Evolutionary conservation across 2,329 filamentous ascomycete species (phyloP).

Genomic region (Lasiodiplodia gonubiensis): DNA sequence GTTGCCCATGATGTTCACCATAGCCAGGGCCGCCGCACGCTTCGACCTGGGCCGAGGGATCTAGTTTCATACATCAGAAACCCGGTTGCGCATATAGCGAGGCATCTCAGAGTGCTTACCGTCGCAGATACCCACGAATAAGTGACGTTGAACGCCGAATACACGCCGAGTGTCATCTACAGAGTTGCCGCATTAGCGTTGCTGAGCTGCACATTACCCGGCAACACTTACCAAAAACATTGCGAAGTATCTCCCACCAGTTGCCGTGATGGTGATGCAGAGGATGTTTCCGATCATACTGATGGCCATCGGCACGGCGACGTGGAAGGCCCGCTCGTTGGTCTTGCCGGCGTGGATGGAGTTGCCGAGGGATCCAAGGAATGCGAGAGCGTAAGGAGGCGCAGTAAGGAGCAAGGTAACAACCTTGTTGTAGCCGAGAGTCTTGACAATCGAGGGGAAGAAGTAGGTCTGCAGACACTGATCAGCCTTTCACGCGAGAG

Average conservation of each 20-base stretch:
- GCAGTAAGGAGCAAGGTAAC: slow-evolving; percentile 36
- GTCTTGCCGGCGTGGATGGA: slow-evolving; percentile 52
- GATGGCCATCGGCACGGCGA: slow-evolving; percentile 55
- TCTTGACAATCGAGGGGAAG: slow-evolving; percentile 59
- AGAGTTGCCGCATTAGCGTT: background rate
- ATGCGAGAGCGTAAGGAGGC: slow-evolving; percentile 65
- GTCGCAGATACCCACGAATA: slow-evolving; percentile 43
- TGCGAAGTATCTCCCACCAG: slow-evolving; percentile 44
- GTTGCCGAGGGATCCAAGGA: slow-evolving; percentile 56
- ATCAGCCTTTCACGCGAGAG: slow-evolving; percentile 39
- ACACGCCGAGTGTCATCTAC: slow-evolving; percentile 28
- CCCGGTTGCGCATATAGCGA: slow-evolving; percentile 33
- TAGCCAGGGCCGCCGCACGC: slow-evolving; percentile 28
- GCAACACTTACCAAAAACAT: slow-evolving; percentile 31
- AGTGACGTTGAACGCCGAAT: slow-evolving; percentile 46
- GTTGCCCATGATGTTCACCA: slow-evolving; percentile 31
- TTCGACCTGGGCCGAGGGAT: slow-evolving; percentile 42
- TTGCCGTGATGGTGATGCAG: slow-evolving; percentile 61
- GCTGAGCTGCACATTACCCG: background rate
- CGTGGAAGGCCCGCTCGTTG: slow-evolving; percentile 50
- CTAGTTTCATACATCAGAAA: background rate
- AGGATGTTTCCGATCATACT: slow-evolving; percentile 59
- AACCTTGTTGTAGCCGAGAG: slow-evolving; percentile 31
- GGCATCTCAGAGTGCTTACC: background rate
- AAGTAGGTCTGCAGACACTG: slow-evolving; percentile 65